Conservation (phyloP, 768 basidiomycete genomes). For the Lanmaoa rubissima region DNA sequence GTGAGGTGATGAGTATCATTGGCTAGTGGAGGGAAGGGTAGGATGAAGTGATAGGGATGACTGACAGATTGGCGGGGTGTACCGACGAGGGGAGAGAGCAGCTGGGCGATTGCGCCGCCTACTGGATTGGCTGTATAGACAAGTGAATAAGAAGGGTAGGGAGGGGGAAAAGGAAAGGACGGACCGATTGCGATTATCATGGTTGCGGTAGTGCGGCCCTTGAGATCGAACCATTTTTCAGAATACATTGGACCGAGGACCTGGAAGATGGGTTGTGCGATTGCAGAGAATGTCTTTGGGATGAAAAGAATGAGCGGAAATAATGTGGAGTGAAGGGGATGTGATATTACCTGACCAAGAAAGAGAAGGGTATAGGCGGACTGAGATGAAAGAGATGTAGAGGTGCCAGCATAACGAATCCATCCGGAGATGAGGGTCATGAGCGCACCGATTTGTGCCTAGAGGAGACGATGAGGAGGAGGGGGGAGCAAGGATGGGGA, state of each 20-base stretch:
- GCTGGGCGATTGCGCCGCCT: constrained; percentile 69
- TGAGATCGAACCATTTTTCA: constrained; percentile 78
- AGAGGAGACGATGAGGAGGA: not conserved
- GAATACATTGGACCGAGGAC: constrained; percentile 80
- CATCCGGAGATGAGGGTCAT: constrained; percentile 63
- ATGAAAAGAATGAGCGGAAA: not conserved
- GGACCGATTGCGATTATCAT: constrained; percentile 50
- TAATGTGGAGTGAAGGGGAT: not conserved
- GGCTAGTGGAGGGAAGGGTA: not conserved
- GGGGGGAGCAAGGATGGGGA: constrained; percentile 4
- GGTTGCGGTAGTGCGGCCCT: constrained; percentile 77
- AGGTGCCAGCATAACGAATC: constrained; percentile 75
- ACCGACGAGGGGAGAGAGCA: constrained; percentile 64
- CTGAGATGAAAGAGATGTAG: constrained; percentile 45
- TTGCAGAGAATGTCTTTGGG: constrained; percentile 54
- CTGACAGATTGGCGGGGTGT: constrained; percentile 57
- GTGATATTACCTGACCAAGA: constrained; percentile 57
- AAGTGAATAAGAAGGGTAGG: not conserved
- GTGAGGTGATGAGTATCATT: not conserved
- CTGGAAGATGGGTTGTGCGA: constrained; percentile 73
- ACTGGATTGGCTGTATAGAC: constrained; percentile 60
- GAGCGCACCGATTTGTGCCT: constrained; percentile 63
- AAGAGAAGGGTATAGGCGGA: constrained; percentile 67
- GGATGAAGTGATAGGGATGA: constrained; percentile 1
- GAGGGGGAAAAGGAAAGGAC: not conserved